These are phyloP conservation scores for Phanerochaete carnosa DNA, from an alignment of 768 basidiomycete genomes.

Conservation along the genomic window DNA sequence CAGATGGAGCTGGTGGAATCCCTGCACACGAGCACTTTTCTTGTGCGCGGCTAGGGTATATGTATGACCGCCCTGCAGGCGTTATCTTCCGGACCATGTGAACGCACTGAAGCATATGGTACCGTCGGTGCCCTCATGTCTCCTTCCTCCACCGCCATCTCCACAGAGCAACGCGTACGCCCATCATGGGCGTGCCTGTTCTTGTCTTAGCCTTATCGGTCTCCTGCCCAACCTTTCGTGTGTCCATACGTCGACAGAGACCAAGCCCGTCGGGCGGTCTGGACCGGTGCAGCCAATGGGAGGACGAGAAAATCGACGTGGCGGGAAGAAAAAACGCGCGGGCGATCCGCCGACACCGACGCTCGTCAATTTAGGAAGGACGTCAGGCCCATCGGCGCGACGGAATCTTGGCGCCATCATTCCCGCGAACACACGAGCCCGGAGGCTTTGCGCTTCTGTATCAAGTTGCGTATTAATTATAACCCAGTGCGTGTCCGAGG, in stretches of 20 bases:
- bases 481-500: too few relatives aligned
- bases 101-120: neutral
- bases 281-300: neutral
- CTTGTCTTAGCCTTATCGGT: neutral
- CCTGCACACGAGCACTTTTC: neutral
- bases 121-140: neutral
- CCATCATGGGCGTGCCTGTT: neutral
- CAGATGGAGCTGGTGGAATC: neutral
- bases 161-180: neutral
- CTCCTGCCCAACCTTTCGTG: neutral
- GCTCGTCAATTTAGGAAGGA: neutral
- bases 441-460: too few relatives aligned
- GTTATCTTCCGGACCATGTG: constrained; percentile 1
- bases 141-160: neutral
- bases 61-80: neutral
- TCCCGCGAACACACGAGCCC: too few relatives aligned
- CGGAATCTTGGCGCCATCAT: neutral
- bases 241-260: neutral
- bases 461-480: too few relatives aligned
- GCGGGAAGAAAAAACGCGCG: neutral
- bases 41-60: neutral
- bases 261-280: neutral
- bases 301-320: neutral
- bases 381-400: neutral
- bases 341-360: neutral